phyloP scores from a whole-genome alignment of 1,284 basidiomycete genomes.

The Sparassis latifolia region DNA sequence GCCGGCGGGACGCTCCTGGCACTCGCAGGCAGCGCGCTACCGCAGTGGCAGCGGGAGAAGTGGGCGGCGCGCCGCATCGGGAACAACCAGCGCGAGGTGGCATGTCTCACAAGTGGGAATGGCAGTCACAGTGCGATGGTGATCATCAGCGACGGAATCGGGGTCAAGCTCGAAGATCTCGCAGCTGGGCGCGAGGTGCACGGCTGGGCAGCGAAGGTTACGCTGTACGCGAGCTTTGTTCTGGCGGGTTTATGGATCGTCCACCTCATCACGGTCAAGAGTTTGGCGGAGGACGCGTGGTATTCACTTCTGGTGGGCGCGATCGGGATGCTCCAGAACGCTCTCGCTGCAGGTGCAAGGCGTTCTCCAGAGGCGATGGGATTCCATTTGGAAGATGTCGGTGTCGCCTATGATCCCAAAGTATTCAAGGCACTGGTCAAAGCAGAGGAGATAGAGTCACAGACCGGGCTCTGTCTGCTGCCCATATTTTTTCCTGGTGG shows the following conservation, averaged over 20 bases:
- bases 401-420: conserved; percentile 7
- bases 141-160: conserved; percentile 20
- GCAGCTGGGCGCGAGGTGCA: conserved; percentile 16
- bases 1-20: conserved; percentile 21
- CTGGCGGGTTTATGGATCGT: conserved; percentile 16
- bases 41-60: conserved; percentile 27
- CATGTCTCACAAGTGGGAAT: conserved; percentile 26
- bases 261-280: conserved; percentile 16
- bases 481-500: conserved; percentile 18
- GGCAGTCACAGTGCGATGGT: conserved; percentile 25
- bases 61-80: conserved; percentile 20
- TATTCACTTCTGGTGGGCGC: conserved; percentile 17
- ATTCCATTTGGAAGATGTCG: conserved; percentile 12
- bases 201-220: background rate
- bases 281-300: conserved; percentile 14
- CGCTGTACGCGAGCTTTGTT: conserved; percentile 9
- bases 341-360: conserved; percentile 14
- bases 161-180: conserved; percentile 25
- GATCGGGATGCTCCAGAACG: conserved; percentile 20
- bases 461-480: conserved; percentile 13
- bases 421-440: conserved; percentile 15
- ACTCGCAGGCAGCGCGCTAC: conserved; percentile 18
- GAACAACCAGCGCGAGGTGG: conserved; percentile 13
- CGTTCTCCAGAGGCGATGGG: conserved; percentile 14
- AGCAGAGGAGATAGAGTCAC: conserved; percentile 14